Percentiles rank a stretch among this genome's conserved stretches.
phyloP scores from a whole-genome alignment of 1,284 basidiomycete species.

The Boletus calvinii region DNA sequence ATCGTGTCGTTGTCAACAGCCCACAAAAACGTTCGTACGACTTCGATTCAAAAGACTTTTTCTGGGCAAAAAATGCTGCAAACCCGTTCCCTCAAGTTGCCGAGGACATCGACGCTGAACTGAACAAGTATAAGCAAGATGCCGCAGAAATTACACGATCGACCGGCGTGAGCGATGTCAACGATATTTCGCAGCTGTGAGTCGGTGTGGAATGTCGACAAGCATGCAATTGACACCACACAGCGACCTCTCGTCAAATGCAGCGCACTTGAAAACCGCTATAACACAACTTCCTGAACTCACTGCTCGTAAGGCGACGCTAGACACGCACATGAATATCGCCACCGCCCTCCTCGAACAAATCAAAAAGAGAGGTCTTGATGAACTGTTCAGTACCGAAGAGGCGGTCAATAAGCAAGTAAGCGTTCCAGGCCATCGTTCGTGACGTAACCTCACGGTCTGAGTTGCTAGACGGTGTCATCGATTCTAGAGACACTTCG shows the following conservation, averaged over 20 bases:
- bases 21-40: conserved; percentile 90
- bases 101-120: conserved; percentile 93
- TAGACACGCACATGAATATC: conserved; percentile 99
- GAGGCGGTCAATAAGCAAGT: conserved; percentile 88
- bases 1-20: conserved; percentile 81
- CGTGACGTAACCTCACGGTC: conserved; percentile 7
- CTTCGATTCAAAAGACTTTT: conserved; percentile 97
- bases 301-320: conserved; percentile 92
- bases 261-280: conserved; percentile 93
- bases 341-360: conserved; percentile 94
- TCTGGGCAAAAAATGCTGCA: conserved; percentile 96
- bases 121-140: conserved; percentile 95
- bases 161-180: conserved; percentile 94
- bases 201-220: conserved; percentile 28
- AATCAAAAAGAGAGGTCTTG: conserved; percentile 93
- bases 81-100: conserved; percentile 99
- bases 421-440: background rate
- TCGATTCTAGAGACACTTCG: conserved; percentile 83
- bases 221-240: conserved; percentile 12
- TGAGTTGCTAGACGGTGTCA: conserved; percentile 59
- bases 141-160: conserved; percentile 96
- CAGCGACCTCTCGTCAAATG: conserved; percentile 90
- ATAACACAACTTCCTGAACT: conserved; percentile 98
- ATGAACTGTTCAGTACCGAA: conserved; percentile 96
- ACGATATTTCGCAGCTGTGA: conserved; percentile 91